A percentile compares a stretch with the other conserved stretches of the same genome.
Conservation (phyloP, 1,284 basidiomycete genomes). For the Tilletia indica region DNA sequence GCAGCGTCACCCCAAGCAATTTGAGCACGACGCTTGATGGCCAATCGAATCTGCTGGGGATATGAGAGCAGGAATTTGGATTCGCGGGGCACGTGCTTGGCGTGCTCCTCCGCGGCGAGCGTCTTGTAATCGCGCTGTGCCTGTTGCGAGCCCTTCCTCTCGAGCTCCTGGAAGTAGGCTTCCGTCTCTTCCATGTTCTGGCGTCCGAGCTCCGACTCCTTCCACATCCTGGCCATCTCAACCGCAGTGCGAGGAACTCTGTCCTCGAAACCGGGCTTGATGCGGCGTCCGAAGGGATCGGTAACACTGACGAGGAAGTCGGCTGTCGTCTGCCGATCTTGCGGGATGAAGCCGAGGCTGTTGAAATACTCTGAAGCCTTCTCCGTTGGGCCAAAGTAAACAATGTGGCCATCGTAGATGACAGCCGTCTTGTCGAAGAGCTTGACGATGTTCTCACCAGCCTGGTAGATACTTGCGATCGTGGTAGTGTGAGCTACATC, state of each 20-base stretch:
- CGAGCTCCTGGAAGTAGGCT: constrained; percentile 31
- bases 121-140: constrained; percentile 30
- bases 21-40: constrained; percentile 68
- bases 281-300: constrained; percentile 57
- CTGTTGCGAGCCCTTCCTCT: constrained; percentile 23
- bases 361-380: constrained; percentile 44
- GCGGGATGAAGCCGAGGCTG: constrained; percentile 53
- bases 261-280: constrained; percentile 50
- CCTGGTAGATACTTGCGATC: constrained; percentile 46
- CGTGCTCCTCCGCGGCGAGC: constrained; percentile 34
- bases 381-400: constrained; percentile 44
- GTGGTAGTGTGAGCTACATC: constrained; percentile 36
- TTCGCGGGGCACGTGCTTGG: constrained; percentile 27
- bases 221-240: constrained; percentile 40
- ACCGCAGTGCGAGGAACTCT: constrained; percentile 42
- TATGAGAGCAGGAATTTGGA: constrained; percentile 41
- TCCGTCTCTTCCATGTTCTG: constrained; percentile 33
- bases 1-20: constrained; percentile 66
- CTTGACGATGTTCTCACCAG: constrained; percentile 42
- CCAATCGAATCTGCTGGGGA: constrained; percentile 64
- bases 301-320: constrained; percentile 58
- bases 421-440: constrained; percentile 50
- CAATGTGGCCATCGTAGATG: constrained; percentile 51
- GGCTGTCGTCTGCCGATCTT: constrained; percentile 57
- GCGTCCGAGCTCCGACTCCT: constrained; percentile 31